These are phyloP conservation scores for Colletotrichum scovillei DNA, from an alignment of 2,329 filamentous ascomycete genomes.

Conservation along the genomic window DNA sequence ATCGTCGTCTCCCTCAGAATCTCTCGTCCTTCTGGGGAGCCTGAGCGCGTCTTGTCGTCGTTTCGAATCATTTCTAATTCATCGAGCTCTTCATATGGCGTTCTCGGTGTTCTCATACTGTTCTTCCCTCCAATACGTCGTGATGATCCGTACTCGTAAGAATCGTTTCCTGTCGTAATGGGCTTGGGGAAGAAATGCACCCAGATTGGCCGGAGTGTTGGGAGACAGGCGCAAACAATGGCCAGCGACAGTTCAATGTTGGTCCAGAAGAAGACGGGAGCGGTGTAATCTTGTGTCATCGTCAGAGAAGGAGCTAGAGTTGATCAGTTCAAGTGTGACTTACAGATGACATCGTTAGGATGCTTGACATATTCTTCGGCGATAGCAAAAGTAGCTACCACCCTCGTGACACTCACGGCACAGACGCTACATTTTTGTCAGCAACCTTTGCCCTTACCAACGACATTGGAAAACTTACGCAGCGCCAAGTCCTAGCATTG, in stretches of 20 bases:
- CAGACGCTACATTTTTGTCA: constrained; percentile 20
- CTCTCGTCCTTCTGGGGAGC: neutral
- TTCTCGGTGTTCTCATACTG: constrained; percentile 15
- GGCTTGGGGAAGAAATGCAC: constrained; percentile 34
- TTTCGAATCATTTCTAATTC: constrained; percentile 23
- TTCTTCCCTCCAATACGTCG: constrained; percentile 11
- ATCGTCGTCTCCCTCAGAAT: constrained; percentile 28
- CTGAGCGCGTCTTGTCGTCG: constrained; percentile 1
- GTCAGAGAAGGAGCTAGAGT: neutral
- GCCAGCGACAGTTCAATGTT: constrained; percentile 53
- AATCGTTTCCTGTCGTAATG: neutral
- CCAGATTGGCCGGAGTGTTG: constrained; percentile 48
- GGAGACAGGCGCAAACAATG: constrained; percentile 52
- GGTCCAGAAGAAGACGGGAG: constrained; percentile 49
- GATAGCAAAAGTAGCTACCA: constrained; percentile 39
- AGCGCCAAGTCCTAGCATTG: constrained; percentile 41
- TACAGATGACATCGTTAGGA: constrained; percentile 42
- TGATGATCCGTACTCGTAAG: constrained; percentile 27
- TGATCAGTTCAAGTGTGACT: neutral
- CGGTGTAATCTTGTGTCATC: constrained; percentile 38
- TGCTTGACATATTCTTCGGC: constrained; percentile 36
- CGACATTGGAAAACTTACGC: constrained; percentile 31
- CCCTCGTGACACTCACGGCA: constrained; percentile 35
- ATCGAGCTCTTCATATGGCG: constrained; percentile 24
- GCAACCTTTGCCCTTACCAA: neutral